Conservation (phyloP, 495 filamentous ascomycete genomes). For the Hapsidospora chrysogenum region DNA sequence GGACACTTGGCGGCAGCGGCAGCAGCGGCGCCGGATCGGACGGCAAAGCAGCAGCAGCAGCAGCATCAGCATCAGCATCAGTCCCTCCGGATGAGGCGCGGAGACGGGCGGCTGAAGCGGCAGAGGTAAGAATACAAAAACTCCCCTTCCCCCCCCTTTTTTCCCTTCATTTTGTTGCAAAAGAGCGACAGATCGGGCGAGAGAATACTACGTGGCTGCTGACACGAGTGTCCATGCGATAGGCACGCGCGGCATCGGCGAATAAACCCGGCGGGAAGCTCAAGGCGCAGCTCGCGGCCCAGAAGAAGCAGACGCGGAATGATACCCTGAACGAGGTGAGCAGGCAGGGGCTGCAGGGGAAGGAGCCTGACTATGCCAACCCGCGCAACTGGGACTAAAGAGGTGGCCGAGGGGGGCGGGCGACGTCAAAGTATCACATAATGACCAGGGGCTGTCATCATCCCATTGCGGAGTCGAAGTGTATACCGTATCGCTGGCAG, state of each 20-base stretch:
- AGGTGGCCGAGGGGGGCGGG: background rate
- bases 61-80: too few species aligned
- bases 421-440: too few species aligned
- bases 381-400: conserved; percentile 33
- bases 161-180: background rate
- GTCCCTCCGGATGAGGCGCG: conserved; percentile 30
- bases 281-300: conserved; percentile 40
- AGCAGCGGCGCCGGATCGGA: conserved; percentile 5
- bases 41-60: background rate
- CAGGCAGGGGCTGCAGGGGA: conserved; percentile 33
- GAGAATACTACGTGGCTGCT: too few species aligned
- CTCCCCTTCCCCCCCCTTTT: background rate
- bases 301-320: conserved; percentile 45
- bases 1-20: conserved; percentile 31
- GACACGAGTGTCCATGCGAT: too few species aligned
- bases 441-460: too few species aligned
- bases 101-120: conserved; percentile 46
- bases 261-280: conserved; percentile 38
- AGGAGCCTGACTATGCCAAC: conserved; percentile 39
- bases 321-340: conserved; percentile 42
- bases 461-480: too few species aligned
- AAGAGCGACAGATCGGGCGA: background rate
- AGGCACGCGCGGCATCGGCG: conserved; percentile 27
- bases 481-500: too few species aligned
- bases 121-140: conserved; percentile 52